Evolutionary conservation across 257 asterid genomes (phyloP), one percentile per base, ranked within the genome.

Genomic region (Gardenia jasminoides): DNA sequence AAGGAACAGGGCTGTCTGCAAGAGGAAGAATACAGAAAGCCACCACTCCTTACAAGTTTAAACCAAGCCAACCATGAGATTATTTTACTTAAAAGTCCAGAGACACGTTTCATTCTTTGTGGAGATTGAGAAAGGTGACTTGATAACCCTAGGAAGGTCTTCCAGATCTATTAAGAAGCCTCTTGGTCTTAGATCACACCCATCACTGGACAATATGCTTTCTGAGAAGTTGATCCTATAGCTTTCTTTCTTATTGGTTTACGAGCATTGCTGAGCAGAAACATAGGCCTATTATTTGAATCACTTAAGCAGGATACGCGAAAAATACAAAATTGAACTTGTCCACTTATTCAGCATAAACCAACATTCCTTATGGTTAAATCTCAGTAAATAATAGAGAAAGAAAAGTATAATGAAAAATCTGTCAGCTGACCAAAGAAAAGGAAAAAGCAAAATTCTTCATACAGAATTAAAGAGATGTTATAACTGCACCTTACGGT

Each of bases 401-500:
- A 58, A 22, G 10, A 19, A 58, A 30, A 44, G 70, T n/a, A 30
- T 22, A 65, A 28, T 4, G 31, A 1, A 33, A 16, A 1, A 33
- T 33, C 72, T 33, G 16, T 24, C 48, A 39, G 17, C 66, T 20
- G 33, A 28, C 2, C 22, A 6, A 72, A 31, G 64, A 8, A 73
- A 73, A 15, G 46, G 12, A n/a, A 46, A 12, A 12, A 12, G 31
- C 61, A n/a, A 26, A n/a, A 71, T 46, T 10, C 50, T 71, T 56
- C 28, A 12, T 30, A 71, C 15, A 44, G 19, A 48, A 72, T 48
- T 26, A 52, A 31, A 50, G 33, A 50, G 19, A 69, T 19, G 3
- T 20, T 7, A n/a, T n/a, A n/a, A 69, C 54, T 41, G 78, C 47
- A 77, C 90, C 70, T 83, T 88, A 7, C 83, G 73, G 76, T 89